phyloP scores from a whole-genome alignment of 2,329 filamentous ascomycete species.

The Hirsutella rhossiliensis region DNA sequence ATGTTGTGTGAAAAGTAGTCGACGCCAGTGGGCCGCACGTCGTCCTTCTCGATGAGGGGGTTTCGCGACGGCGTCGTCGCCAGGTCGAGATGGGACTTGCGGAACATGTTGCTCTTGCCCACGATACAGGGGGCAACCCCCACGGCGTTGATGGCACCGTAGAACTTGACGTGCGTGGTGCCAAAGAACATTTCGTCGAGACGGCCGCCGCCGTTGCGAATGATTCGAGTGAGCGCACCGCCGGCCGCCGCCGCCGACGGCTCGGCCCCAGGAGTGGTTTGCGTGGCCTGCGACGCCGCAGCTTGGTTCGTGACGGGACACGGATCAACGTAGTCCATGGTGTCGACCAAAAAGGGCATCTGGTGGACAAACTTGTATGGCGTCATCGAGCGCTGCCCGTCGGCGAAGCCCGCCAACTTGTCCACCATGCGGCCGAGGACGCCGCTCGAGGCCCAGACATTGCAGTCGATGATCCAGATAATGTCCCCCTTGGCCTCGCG shows the following conservation, averaged over 20 bases:
- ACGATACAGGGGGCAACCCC: conserved; percentile 85
- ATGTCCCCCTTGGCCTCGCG: conserved; percentile 78
- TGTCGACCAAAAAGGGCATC: conserved; percentile 79
- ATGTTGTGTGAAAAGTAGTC: conserved; percentile 94
- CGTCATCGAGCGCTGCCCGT: conserved; percentile 31
- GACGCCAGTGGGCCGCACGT: conserved; percentile 50
- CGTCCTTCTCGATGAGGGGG: conserved; percentile 26
- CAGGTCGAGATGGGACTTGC: conserved; percentile 74
- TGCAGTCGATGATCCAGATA: conserved; percentile 93
- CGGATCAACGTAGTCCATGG: conserved; percentile 21
- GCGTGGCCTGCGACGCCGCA: conserved; percentile 21
- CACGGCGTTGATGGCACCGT: conserved; percentile 91
- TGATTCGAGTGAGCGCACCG: conserved; percentile 16
- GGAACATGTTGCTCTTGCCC: conserved; percentile 98
- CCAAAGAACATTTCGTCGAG: conserved; percentile 94
- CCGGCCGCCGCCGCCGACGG: conserved; percentile 8
- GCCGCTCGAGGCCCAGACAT: conserved; percentile 77
- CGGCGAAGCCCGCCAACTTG: conserved; percentile 57
- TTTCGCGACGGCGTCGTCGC: conserved; percentile 43
- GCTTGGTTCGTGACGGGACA: conserved; percentile 10
- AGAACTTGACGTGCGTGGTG: conserved; percentile 92
- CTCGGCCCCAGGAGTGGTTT: conserved; percentile 17
- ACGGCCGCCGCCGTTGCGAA: conserved; percentile 55
- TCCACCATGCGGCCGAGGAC: conserved; percentile 84
- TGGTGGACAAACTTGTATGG: conserved; percentile 93